A percentile compares a stretch with the other conserved stretches of the same genome.
These are phyloP conservation scores for Leptographium procerum DNA, from an alignment of 2,329 filamentous ascomycete genomes.

Conservation along the genomic window DNA sequence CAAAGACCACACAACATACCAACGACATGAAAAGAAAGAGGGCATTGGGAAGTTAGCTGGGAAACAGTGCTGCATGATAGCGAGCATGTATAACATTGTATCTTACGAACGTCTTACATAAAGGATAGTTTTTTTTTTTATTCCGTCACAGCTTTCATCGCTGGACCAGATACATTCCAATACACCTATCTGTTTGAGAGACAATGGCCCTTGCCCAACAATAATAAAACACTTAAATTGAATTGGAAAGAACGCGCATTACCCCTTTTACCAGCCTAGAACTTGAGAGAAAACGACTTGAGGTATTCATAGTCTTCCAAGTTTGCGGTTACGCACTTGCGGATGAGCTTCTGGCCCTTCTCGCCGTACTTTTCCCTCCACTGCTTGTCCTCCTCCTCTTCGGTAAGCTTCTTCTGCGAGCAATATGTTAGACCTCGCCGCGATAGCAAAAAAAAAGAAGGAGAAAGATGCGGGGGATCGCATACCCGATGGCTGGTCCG, in stretches of 20 bases:
- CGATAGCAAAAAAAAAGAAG: not conserved
- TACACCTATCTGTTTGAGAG: not conserved
- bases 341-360: slow-evolving; percentile 58
- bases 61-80: not conserved
- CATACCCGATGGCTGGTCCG: slow-evolving; percentile 52
- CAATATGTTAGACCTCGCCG: not conserved
- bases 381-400: slow-evolving; percentile 56
- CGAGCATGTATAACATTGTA: slow-evolving; percentile 2
- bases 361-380: slow-evolving; percentile 67
- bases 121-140: no score
- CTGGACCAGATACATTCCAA: not conserved
- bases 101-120: not conserved
- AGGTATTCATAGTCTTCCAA: slow-evolving; percentile 69
- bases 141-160: not conserved
- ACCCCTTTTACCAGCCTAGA: slow-evolving; percentile 28
- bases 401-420: slow-evolving; percentile 47
- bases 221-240: no score
- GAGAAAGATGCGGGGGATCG: not conserved
- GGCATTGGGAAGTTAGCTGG: not conserved
- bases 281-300: slow-evolving; percentile 62
- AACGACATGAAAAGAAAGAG: not conserved
- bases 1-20: no score
- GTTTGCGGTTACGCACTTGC: slow-evolving; percentile 60
- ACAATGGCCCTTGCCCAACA: no score
- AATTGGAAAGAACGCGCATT: not conserved